A percentile compares a stretch with the other conserved stretches of the same genome.
Conservation (phyloP, 306 rosid species). For the Biancaea sappan region DNA sequence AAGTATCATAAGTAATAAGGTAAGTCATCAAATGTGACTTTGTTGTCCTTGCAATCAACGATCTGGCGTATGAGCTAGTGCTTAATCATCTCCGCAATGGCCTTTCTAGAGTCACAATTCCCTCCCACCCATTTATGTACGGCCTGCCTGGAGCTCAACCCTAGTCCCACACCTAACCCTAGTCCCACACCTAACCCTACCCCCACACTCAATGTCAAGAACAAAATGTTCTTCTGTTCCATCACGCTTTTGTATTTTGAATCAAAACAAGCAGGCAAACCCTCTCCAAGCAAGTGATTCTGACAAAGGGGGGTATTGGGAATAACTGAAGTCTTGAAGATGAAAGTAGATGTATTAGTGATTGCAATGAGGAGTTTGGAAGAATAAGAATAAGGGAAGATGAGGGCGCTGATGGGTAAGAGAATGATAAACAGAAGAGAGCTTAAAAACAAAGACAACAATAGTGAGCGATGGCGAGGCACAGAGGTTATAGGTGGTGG, state of each 20-base stretch:
- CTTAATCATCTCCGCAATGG: constrained; percentile 59
- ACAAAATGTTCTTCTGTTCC: constrained; percentile 77
- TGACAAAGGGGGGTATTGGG: constrained; percentile 27
- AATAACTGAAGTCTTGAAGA: neutral
- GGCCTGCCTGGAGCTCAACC: constrained; percentile 67
- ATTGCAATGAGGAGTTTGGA: constrained; percentile 14
- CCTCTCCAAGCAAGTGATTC: neutral
- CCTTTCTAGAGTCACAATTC: constrained; percentile 41
- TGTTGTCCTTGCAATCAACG: constrained; percentile 52
- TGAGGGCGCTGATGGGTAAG: too few relatives aligned
- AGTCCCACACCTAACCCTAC: constrained; percentile 78
- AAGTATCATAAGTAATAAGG: constrained; percentile 78
- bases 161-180: too few relatives aligned
- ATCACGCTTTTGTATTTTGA: constrained; percentile 13
- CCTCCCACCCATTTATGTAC: constrained; percentile 70
- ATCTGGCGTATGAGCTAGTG: constrained; percentile 59
- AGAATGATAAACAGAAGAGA: too few relatives aligned
- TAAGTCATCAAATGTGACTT: constrained; percentile 63
- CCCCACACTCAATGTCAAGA: constrained; percentile 81
- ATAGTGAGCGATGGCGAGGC: too few relatives aligned
- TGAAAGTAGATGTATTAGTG: constrained; percentile 7
- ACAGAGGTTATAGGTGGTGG: too few relatives aligned
- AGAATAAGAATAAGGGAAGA: constrained; percentile 20
- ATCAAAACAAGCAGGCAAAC: neutral
- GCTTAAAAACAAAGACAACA: too few relatives aligned